These are phyloP conservation scores for Eucalyptus fibrosa DNA, from an alignment of 345 rosid genomes.

Conservation along the genomic window DNA sequence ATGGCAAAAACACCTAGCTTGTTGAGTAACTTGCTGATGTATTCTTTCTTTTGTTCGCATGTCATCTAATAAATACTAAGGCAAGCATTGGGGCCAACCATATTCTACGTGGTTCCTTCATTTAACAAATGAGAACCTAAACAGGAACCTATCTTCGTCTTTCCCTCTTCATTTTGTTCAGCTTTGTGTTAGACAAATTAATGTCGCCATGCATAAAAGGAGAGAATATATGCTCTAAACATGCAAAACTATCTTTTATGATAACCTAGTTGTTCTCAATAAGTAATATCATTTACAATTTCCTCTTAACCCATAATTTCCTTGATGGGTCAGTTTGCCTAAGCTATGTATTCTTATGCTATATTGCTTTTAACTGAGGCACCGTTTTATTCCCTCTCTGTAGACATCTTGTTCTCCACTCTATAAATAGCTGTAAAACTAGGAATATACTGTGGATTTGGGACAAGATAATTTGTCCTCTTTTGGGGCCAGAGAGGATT, in stretches of 20 bases:
- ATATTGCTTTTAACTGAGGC: not conserved
- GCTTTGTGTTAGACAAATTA: not conserved
- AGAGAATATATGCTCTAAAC: not conserved
- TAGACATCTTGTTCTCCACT: not conserved
- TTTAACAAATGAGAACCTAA: not conserved
- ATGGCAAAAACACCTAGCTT: not conserved
- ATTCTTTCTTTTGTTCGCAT: not conserved
- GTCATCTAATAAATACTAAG: not conserved
- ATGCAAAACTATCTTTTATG: not conserved
- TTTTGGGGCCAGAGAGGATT: not conserved
- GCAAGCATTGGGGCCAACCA: not conserved
- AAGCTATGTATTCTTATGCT: not conserved
- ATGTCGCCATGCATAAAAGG: not conserved
- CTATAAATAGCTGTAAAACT: not conserved
- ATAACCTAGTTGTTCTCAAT: not conserved
- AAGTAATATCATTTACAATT: not conserved
- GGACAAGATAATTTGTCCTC: not conserved
- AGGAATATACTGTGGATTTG: not conserved
- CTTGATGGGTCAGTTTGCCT: not conserved
- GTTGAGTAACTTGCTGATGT: not conserved
- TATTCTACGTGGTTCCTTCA: not conserved
- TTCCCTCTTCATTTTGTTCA: not conserved
- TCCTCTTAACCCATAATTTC: not conserved
- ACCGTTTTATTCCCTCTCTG: not conserved
- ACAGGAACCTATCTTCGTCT: not conserved